Percentiles rank a stretch among this genome's conserved stretches.
These are phyloP conservation scores for Cyclotella sp. DNA, from an alignment of 108 stramenopile genomes.

Conservation along the genomic window DNA sequence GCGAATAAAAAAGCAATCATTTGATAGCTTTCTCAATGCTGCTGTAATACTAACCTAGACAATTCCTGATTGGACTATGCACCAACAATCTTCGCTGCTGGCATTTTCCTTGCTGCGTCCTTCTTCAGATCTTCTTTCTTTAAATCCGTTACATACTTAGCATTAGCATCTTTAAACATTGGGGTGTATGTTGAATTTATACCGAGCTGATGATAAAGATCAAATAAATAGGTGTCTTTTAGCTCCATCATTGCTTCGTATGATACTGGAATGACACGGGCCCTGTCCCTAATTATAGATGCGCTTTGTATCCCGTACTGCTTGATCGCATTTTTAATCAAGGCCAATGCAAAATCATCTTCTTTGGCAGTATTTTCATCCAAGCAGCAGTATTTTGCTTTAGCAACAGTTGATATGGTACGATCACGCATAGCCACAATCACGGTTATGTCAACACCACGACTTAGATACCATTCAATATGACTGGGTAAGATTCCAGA, in stretches of 20 bases:
- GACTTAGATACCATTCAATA: slow-evolving; percentile 48
- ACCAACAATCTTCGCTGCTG: no score
- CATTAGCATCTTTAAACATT: slow-evolving; percentile 42
- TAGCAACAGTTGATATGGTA: slow-evolving; percentile 39
- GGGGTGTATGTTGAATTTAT: slow-evolving; percentile 41
- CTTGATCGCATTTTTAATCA: slow-evolving; percentile 45
- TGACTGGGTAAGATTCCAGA: slow-evolving; percentile 14
- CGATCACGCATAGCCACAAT: slow-evolving; percentile 51
- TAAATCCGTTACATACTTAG: slow-evolving; percentile 37
- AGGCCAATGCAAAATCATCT: slow-evolving; percentile 29
- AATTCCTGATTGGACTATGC: no score
- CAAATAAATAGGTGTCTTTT: slow-evolving; percentile 34
- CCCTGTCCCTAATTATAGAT: not conserved
- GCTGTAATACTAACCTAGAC: no score
- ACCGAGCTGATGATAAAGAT: slow-evolving; percentile 40
- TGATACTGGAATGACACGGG: slow-evolving; percentile 31
- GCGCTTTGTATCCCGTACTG: slow-evolving; percentile 11
- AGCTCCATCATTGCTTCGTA: slow-evolving; percentile 49
- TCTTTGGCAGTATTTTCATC: slow-evolving; percentile 28
- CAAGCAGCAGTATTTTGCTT: slow-evolving; percentile 26
- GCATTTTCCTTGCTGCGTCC: no score
- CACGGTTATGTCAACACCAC: slow-evolving; percentile 53
- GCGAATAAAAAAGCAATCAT: no score
- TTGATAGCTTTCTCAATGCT: no score
- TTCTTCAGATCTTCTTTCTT: not conserved